Evolutionary conservation across 75 land plant genomes (phyloP), one percentile per base, ranked within the genome.

Genomic region (Ceratopteris richardii): DNA sequence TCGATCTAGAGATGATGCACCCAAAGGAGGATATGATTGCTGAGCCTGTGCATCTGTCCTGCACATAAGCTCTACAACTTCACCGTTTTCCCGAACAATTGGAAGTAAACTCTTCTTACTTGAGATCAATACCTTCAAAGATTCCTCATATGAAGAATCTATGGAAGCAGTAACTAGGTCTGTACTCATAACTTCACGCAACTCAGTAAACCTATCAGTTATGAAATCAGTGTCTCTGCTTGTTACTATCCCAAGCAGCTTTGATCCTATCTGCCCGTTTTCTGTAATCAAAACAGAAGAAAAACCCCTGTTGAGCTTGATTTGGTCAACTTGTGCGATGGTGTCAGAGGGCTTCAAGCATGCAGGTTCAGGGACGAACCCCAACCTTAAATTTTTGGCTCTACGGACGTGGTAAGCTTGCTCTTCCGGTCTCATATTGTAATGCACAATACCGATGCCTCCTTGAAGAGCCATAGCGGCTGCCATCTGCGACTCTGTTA

Each of bases 401-500:
- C 66, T 13, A 14, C 61, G 69, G 30, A 89, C 63, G 16, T 81
- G 31, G 2, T 66, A 29, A 1, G 96, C 85, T 57, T 95, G 99
- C 37, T 72, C 69, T 7, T 47, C 20, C 18, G 83, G 56, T 26
- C 68, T 11, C 59, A 48, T 66, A 68, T 95, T 95, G 70, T 77
- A 82, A 58, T 95, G 99, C 63, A 95, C 58, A 57, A 95, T 73
- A 21, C 87, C 91, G 26, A 84, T 78, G 21, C 88, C 97, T 7
- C 96, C 99, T 2, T 83, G 65, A 7, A 82, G 19, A 1, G 99
- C 99, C 92, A 95, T 86, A 57, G 97, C 81, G 11, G 73, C 78
- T 18, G 96, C 96, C 99, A 95, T 95, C 60, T 81, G 56, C 29
- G 83, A 58, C 64, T 90, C 99, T 51, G 96, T 78, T 61, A 95